Conservation (phyloP, 345 rosid genomes). For the Draba incana region DNA sequence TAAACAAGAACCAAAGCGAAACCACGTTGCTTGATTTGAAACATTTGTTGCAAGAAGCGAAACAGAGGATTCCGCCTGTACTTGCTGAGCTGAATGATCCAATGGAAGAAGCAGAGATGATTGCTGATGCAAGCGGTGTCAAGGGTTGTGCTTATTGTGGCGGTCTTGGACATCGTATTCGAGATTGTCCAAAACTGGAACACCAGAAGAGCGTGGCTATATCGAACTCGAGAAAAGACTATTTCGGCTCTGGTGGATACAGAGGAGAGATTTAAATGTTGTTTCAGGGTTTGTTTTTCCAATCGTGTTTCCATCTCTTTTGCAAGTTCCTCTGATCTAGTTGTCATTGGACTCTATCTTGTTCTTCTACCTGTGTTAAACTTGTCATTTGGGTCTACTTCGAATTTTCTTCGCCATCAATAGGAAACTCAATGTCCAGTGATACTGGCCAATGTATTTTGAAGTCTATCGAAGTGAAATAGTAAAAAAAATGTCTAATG, state of each 20-base stretch:
- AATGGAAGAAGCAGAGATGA: conserved; percentile 78
- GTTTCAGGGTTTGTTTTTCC: neutral
- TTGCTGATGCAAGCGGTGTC: conserved; percentile 73
- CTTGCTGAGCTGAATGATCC: conserved; percentile 88
- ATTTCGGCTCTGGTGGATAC: conserved; percentile 90
- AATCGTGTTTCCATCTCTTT: neutral
- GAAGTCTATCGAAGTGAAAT: too few relatives aligned
- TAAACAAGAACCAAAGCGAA: conserved; percentile 94
- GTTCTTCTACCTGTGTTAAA: neutral
- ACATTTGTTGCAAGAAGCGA: conserved; percentile 89
- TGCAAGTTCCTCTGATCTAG: conserved; percentile 10
- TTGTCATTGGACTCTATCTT: conserved; percentile 6
- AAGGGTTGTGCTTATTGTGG: conserved; percentile 97
- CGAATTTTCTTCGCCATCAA: neutral
- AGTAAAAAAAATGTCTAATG: too few relatives aligned
- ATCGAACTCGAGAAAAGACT: conserved; percentile 83
- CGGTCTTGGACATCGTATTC: conserved; percentile 87
- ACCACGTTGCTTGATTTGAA: conserved; percentile 83
- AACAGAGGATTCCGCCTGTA: conserved; percentile 93
- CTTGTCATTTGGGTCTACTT: conserved; percentile 9
- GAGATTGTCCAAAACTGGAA: conserved; percentile 88
- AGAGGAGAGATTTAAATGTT: conserved; percentile 66
- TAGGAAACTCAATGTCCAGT: conserved; percentile 5
- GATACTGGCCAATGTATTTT: neutral
- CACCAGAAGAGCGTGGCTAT: conserved; percentile 83